These are phyloP conservation scores for Hypoxylon sp. DNA, from an alignment of 2,329 filamentous ascomycete genomes.

Conservation along the genomic window DNA sequence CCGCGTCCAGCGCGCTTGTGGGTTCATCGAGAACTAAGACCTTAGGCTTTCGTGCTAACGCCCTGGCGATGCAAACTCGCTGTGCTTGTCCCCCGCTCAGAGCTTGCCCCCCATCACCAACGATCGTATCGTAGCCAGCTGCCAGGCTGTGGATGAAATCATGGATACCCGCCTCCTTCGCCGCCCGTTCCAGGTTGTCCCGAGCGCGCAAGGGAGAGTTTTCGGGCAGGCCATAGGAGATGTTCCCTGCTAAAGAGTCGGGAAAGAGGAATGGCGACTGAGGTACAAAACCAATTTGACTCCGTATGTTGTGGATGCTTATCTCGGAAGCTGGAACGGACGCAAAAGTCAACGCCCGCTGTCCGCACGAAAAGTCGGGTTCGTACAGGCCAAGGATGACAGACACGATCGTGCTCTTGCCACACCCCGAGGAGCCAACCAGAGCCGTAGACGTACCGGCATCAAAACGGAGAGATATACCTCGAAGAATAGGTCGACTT, in stretches of 20 bases:
- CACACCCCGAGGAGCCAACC: conserved; percentile 87
- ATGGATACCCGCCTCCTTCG: conserved; percentile 73
- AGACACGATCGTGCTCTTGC: conserved; percentile 86
- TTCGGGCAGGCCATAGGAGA: conserved; percentile 78
- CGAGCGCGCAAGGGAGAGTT: conserved; percentile 62
- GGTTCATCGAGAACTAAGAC: conserved; percentile 89
- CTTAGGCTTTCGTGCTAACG: conserved; percentile 76
- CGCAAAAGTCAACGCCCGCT: conserved; percentile 67
- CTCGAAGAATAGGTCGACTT: conserved; percentile 65
- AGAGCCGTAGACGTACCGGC: conserved; percentile 77
- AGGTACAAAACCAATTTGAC: conserved; percentile 74
- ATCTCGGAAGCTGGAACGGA: conserved; percentile 67
- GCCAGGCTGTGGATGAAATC: conserved; percentile 81
- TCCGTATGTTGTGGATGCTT: conserved; percentile 70
- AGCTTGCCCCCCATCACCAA: conserved; percentile 80
- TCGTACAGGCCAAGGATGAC: conserved; percentile 79
- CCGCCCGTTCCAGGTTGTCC: conserved; percentile 62
- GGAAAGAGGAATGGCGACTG: conserved; percentile 84
- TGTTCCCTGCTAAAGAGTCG: conserved; percentile 80
- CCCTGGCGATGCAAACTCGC: conserved; percentile 82
- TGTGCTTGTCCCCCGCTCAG: conserved; percentile 88
- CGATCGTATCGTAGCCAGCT: conserved; percentile 74
- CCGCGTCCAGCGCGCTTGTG: conserved; percentile 81
- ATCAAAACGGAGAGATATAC: conserved; percentile 74
- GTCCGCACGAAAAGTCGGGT: conserved; percentile 46